Evolutionary conservation across 208 protist species (phyloP).

Genomic region (Trypanosoma scelopori): DNA sequence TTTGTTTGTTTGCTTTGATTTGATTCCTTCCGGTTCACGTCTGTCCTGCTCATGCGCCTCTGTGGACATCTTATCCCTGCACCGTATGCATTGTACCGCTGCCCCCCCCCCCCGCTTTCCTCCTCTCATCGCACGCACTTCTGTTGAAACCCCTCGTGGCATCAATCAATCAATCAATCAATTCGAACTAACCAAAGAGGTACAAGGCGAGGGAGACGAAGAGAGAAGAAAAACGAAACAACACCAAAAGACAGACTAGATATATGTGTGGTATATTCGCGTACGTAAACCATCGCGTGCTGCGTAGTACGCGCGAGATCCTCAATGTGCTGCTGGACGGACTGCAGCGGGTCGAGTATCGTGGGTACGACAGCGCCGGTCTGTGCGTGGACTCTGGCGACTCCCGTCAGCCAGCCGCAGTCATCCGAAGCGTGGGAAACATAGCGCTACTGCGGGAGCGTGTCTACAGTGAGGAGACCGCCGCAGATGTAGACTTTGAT

Average conservation of each 20-base stretch:
- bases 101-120: no score
- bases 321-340: conserved; percentile 76
- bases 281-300: conserved; percentile 58
- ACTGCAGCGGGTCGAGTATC: conserved; percentile 93
- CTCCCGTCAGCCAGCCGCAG: conserved; percentile 15
- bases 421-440: conserved; percentile 86
- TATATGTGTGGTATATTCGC: conserved; percentile 92
- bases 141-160: no score
- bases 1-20: conserved; percentile 15
- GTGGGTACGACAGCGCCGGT: conserved; percentile 96
- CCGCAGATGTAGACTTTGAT: conserved; percentile 31
- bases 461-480: conserved; percentile 17
- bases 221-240: not conserved
- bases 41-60: no score
- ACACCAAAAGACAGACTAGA: not conserved
- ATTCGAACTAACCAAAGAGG: no score
- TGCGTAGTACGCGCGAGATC: conserved; percentile 49
- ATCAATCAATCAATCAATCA: no score
- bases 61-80: no score
- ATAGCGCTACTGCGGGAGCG: conserved; percentile 61
- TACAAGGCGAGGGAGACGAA: no score
- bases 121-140: no score
- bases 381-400: conserved; percentile 58
- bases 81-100: no score
- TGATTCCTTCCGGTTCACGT: not conserved